Percentiles rank a stretch among this genome's conserved stretches.
phyloP scores from a whole-genome alignment of 495 filamentous ascomycete genomes.

The Daldinia concentrica region DNA sequence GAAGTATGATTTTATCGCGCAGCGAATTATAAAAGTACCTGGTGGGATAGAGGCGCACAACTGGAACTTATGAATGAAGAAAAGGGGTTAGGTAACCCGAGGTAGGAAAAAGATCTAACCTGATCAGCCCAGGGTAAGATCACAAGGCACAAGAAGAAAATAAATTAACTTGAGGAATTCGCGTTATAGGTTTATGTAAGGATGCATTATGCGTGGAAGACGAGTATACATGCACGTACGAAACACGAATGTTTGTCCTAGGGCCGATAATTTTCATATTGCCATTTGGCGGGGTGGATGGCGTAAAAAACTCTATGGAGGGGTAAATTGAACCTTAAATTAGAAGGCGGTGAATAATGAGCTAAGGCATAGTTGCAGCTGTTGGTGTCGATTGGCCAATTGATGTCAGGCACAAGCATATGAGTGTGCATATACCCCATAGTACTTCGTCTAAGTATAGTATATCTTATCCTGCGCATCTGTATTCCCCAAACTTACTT shows the following conservation, averaged over 20 bases:
- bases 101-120: conserved; percentile 13
- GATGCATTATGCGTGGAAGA: background rate
- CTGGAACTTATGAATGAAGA: conserved; percentile 19
- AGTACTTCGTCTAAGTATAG: background rate
- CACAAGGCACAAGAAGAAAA: conserved; percentile 19
- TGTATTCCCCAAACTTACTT: background rate
- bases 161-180: conserved; percentile 17
- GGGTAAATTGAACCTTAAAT: conserved; percentile 21
- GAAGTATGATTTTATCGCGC: conserved; percentile 29
- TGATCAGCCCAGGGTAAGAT: conserved; percentile 7
- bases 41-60: conserved; percentile 9
- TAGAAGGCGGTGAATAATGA: conserved; percentile 17
- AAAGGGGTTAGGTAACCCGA: conserved; percentile 19
- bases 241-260: conserved; percentile 5
- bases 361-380: background rate
- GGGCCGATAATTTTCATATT: conserved; percentile 26
- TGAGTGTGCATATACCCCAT: conserved; percentile 1
- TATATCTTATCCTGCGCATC: background rate
- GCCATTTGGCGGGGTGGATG: conserved; percentile 25
- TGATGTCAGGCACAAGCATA: conserved; percentile 4
- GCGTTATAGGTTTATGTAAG: conserved; percentile 15
- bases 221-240: background rate
- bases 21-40: background rate
- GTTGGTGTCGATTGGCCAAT: conserved; percentile 18
- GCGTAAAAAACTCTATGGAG: conserved; percentile 29